Conservation (phyloP, 164 flowering plant genomes). For the Malania oleifera region DNA sequence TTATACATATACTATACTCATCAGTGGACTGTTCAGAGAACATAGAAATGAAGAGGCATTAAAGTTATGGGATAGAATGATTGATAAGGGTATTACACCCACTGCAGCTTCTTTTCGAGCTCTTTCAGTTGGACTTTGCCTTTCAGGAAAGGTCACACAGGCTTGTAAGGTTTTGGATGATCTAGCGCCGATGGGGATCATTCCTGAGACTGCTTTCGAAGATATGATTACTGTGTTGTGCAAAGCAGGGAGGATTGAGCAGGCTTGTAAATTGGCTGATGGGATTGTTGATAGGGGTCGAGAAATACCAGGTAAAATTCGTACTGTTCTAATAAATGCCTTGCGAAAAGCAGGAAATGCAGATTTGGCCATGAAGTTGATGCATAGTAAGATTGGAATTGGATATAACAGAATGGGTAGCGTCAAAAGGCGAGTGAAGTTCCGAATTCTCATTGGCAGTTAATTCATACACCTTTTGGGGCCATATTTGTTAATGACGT, state of each 20-base stretch:
- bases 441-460: constrained; percentile 47
- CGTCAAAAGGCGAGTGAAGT: constrained; percentile 77
- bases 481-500: background rate
- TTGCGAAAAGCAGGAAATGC: constrained; percentile 89
- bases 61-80: constrained; percentile 85
- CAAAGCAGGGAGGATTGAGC: constrained; percentile 69
- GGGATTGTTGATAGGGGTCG: constrained; percentile 88
- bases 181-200: constrained; percentile 75
- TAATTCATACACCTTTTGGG: constrained; percentile 17
- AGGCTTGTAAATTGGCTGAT: constrained; percentile 97
- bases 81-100: constrained; percentile 88
- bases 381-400: constrained; percentile 92
- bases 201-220: constrained; percentile 74
- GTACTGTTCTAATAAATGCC: constrained; percentile 82
- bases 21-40: constrained; percentile 63
- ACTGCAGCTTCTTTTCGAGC: constrained; percentile 81
- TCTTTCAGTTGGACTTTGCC: constrained; percentile 87
- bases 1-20: constrained; percentile 85
- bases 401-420: constrained; percentile 85
- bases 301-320: constrained; percentile 81
- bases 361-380: constrained; percentile 77
- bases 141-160: constrained; percentile 78
- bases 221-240: constrained; percentile 87
- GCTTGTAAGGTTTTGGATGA: constrained; percentile 86
- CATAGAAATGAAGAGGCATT: constrained; percentile 87